Evolutionary conservation across 257 asterid species (phyloP).

Genomic region (Solanum medicagineum): DNA sequence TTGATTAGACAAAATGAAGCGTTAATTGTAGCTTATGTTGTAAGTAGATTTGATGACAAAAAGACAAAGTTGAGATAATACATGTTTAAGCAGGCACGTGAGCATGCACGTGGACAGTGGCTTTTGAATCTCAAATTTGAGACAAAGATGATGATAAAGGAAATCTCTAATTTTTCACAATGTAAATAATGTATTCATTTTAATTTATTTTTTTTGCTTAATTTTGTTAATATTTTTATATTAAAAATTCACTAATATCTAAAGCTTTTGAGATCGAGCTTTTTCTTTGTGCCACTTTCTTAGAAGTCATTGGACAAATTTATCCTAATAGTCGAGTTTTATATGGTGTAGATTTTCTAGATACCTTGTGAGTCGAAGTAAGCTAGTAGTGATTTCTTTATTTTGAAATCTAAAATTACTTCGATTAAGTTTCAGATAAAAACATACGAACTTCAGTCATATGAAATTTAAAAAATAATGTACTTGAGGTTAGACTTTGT

Average conservation of each 20-base stretch:
- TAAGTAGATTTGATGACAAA: conserved; percentile 2
- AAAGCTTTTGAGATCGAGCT: neutral
- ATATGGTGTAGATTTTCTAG: too few species aligned
- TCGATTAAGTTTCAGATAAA: neutral
- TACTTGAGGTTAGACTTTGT: neutral
- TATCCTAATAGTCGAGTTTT: accelerated
- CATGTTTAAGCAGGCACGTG: conserved; percentile 7
- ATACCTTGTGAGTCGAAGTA: too few species aligned
- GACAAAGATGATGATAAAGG: neutral
- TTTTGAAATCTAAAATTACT: neutral
- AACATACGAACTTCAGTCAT: accelerated
- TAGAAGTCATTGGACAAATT: accelerated
- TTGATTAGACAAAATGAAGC: neutral
- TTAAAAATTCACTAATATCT: too few species aligned
- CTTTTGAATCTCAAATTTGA: neutral
- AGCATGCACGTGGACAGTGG: neutral
- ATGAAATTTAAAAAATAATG: neutral
- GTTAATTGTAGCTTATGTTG: neutral
- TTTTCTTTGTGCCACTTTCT: neutral
- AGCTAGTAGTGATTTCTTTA: neutral
- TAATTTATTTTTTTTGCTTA: neutral
- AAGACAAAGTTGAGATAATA: neutral
- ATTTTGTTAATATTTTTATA: neutral
- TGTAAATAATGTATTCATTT: neutral
- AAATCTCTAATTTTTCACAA: too few species aligned